A percentile compares a stretch with the other conserved stretches of the same genome.
Conservation (phyloP, 139 green algal species). For the Volvox reticuliferus region DNA sequence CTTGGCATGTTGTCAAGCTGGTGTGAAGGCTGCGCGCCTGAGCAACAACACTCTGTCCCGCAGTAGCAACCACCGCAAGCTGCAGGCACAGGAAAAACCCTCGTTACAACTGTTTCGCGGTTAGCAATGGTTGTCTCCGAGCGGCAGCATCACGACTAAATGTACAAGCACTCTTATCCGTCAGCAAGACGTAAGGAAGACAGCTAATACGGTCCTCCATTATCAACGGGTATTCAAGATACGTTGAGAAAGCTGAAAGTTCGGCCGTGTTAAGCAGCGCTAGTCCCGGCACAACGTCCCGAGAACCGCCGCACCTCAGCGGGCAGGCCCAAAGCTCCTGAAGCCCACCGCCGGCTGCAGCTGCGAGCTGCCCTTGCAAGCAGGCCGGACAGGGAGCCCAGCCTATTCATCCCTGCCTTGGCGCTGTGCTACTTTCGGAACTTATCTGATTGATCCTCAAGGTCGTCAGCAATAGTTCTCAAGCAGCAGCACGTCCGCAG, state of each 20-base stretch:
- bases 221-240: not conserved
- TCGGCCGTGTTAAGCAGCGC: too few species aligned
- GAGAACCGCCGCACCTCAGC: slow-evolving; percentile 33
- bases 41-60: slow-evolving; percentile 5
- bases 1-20: slow-evolving; percentile 45
- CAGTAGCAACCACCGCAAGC: slow-evolving; percentile 20
- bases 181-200: not conserved
- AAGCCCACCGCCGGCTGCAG: slow-evolving; percentile 23
- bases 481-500: slow-evolving; percentile 23
- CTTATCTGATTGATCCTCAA: slow-evolving; percentile 10
- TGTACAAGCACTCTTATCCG: slow-evolving; percentile 11
- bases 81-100: not conserved
- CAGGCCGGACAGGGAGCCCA: slow-evolving; percentile 48
- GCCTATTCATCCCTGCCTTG: slow-evolving; percentile 40
- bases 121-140: not conserved
- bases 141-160: not conserved
- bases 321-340: not conserved
- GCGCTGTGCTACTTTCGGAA: slow-evolving; percentile 38
- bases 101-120: not conserved
- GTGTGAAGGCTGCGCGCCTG: slow-evolving; percentile 46
- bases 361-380: slow-evolving; percentile 43
- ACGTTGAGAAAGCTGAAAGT: not conserved
- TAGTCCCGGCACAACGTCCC: slow-evolving; percentile 6
- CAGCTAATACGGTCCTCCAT: not conserved
- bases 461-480: not conserved